Evolutionary conservation across 148 eudicot genomes (phyloP).

Genomic region (Nyssa sinensis): DNA sequence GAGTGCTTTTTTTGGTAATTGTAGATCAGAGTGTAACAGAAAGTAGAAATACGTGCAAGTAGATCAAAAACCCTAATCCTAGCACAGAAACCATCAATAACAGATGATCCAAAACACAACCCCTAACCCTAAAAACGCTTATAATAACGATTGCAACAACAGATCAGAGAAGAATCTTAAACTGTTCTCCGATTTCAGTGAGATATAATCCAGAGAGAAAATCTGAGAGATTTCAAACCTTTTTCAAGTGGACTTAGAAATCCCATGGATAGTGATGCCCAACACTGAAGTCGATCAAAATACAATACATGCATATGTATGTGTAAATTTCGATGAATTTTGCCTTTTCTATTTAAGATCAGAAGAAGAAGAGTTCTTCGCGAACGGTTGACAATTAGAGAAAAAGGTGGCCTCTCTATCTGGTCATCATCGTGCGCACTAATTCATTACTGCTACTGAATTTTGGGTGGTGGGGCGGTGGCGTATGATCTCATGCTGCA

Average conservation of each 20-base stretch:
- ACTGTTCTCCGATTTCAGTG: not conserved
- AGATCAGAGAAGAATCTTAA: not conserved
- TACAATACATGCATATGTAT: no score
- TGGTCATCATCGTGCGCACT: not conserved
- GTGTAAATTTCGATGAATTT: not conserved
- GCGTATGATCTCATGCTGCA: not conserved
- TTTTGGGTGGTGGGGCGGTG: no score
- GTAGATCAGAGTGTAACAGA: not conserved
- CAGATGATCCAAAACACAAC: not conserved
- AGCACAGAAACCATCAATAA: not conserved
- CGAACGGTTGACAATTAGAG: not conserved
- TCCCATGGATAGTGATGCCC: not conserved
- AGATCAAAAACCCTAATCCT: not conserved
- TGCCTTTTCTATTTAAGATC: not conserved
- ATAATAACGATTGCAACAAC: not conserved
- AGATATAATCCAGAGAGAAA: not conserved
- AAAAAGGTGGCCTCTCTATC: not conserved
- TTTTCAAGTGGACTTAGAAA: not conserved
- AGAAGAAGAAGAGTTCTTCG: not conserved
- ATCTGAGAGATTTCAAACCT: not conserved
- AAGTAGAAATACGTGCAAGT: not conserved
- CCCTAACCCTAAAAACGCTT: not conserved
- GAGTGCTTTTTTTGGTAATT: no score
- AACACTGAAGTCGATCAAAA: not conserved
- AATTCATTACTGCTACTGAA: no score